Evolutionary conservation across 2,329 filamentous ascomycete species (phyloP).

Genomic region (Xylaria arbuscula): DNA sequence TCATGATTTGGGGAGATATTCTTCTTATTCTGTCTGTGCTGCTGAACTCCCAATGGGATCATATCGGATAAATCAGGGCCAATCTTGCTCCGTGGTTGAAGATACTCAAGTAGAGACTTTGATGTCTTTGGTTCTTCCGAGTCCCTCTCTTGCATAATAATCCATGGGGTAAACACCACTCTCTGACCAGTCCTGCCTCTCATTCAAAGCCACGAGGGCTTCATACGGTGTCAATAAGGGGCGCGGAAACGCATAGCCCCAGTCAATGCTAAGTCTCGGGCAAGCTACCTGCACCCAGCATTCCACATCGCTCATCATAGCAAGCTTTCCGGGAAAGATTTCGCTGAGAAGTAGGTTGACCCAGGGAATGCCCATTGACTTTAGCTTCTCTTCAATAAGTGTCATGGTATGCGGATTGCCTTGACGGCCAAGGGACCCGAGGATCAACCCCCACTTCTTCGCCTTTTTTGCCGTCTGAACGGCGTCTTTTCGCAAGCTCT

Average conservation of each 20-base stretch:
- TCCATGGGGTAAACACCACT: slow-evolving; percentile 92
- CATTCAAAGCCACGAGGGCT: slow-evolving; percentile 87
- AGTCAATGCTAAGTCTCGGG: slow-evolving; percentile 96
- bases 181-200: slow-evolving; percentile 78
- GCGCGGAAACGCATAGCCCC: slow-evolving; percentile 94
- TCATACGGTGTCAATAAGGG: slow-evolving; percentile 95
- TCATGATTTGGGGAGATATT: background rate
- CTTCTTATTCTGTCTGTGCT: background rate
- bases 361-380: slow-evolving; percentile 77
- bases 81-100: background rate
- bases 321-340: slow-evolving; percentile 95
- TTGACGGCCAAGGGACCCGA: slow-evolving; percentile 91
- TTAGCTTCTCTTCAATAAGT: slow-evolving; percentile 83
- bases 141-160: slow-evolving; percentile 91
- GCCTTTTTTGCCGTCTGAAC: slow-evolving; percentile 80
- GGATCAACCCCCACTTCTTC: slow-evolving; percentile 92
- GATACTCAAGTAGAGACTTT: slow-evolving; percentile 39
- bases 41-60: background rate
- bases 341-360: slow-evolving; percentile 90
- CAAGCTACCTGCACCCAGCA: slow-evolving; percentile 99
- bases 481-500: slow-evolving; percentile 79
- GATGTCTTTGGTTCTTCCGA: slow-evolving; percentile 77
- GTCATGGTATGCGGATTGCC: slow-evolving; percentile 94
- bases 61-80: background rate
- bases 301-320: slow-evolving; percentile 92